Base-by-base conservation (phyloP, 176 grass and related monocot genomes). In the Eragrostis nindensis region DNA sequence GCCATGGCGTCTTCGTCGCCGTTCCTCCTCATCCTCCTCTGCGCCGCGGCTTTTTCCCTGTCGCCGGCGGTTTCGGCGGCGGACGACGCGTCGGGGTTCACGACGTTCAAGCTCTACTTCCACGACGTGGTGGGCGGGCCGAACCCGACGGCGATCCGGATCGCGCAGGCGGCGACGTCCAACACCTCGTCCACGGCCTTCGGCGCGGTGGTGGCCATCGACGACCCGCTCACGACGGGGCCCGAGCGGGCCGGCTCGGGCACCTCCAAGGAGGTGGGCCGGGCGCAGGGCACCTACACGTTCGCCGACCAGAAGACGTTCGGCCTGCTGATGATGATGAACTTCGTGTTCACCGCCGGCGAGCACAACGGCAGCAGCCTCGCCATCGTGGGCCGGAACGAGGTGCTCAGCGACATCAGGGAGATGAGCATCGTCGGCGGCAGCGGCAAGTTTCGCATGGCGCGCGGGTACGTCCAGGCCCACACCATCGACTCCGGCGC, bases 381-480 rank as follows among this genome's bases (percentile, higher is more conserved):
- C 1, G n/a, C 82, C 22, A 85, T 97, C 24, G 0, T 86, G 1
- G 94, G 94, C 1, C 39, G 89, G 2, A 94, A 97, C 64, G 75
- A 89, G 69, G 88, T 91, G 46, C 77, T 90, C 6, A 14, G 4
- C 30, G 18, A 13, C 6, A 32, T 90, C 29, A 52, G 94, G n/a
- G 94, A 97, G 83, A 91, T 97, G 94, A 42, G 87, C 78, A 80
- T 97, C 14, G 85, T 97, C 0, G 94, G 94, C 0, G 94, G 94
- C 7, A 84, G 26, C 1, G 91, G 94, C 15, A 82, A 94, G 76
- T 94, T 97, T 32, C 29, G 94, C 0, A 80, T 94, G 71, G 78
- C 91, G 12, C 15, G 40, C 0, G 94, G 94, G 0, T 97, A 90
- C 11, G 94, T 80, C 0, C 82, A 92, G 66, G 94, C 94, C 0